Evolutionary conservation across 2,329 filamentous ascomycete genomes (phyloP), one percentile per base, ranked within the genome.

Genomic region (Blastomyces gilchristii): DNA sequence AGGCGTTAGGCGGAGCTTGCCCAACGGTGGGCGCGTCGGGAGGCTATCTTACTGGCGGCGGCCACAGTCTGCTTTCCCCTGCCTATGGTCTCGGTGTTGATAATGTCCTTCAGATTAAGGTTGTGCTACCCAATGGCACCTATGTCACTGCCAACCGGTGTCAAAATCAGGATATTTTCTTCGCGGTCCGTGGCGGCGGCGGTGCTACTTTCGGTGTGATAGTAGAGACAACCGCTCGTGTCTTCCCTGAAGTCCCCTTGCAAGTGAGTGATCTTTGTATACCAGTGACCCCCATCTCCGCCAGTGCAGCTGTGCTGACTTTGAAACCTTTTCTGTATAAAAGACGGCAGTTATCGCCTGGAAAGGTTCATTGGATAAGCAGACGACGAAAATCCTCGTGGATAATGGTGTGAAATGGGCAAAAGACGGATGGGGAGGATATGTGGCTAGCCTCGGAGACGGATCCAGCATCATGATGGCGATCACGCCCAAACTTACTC

Each of bases 151-250:
- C 78, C 39, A 77, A 75, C 18, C 69, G 69, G 37, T 71, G 72
- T 12, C 62, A 73, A 52, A 77, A 82, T 63, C 25, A 72, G 1
- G 80, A 81, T 64, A 69, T 82, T 16, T 82, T 77, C 71, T 81
- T 77, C 76, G 79, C 79, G 2, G 71, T 82, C 37, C 72, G 77
- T 31, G 80, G 80, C 37, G 79, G 77, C 31, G 78, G 78, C 52
- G 74, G 74, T 11, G 82, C 83, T n/a, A 85, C 78, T 41, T 87
- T 81, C 66, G 84, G 77, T 4, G 76, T 86, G 1, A 82, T 86
- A 31, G 65, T 62, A 43, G 67, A 69, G 43, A 66, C 66, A 58
- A 67, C 52, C 49, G 64, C 62, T 3, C 62, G 64, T n/a, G 67
- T 64, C 8, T 65, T 68, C 28, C 65, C 65, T 18, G 65, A 67